phyloP scores from a whole-genome alignment of 495 filamentous ascomycete genomes.

The Monascus purpureus region DNA sequence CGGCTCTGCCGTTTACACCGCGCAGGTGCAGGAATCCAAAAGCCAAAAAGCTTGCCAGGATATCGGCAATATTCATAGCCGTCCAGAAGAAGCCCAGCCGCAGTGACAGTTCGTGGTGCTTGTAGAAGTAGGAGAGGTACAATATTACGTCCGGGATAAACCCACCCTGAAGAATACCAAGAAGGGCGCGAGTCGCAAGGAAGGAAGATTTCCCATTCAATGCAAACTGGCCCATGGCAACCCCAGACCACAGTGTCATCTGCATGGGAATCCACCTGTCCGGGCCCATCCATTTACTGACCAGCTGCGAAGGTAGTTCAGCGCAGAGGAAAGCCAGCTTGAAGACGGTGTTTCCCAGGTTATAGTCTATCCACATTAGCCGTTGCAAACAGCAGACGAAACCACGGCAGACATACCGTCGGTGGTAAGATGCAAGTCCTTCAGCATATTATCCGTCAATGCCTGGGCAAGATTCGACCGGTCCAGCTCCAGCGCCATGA shows the following conservation, averaged over 20 bases:
- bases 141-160: neutral
- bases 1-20: slow-evolving; percentile 15
- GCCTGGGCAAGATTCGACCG: slow-evolving; percentile 38
- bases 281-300: slow-evolving; percentile 49
- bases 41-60: slow-evolving; percentile 30
- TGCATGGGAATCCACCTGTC: slow-evolving; percentile 67
- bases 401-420: slow-evolving; percentile 26
- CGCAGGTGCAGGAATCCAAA: slow-evolving; percentile 33
- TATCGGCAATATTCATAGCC: slow-evolving; percentile 38
- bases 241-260: slow-evolving; percentile 55
- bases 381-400: slow-evolving; percentile 10
- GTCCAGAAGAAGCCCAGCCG: slow-evolving; percentile 52
- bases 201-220: slow-evolving; percentile 46
- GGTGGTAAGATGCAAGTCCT: slow-evolving; percentile 37
- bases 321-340: slow-evolving; percentile 40
- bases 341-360: slow-evolving; percentile 49
- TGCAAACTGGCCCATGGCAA: slow-evolving; percentile 47
- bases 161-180: too few species aligned
- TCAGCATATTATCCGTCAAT: slow-evolving; percentile 38
- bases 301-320: slow-evolving; percentile 48
- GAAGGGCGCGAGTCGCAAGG: too few species aligned
- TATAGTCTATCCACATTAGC: slow-evolving; percentile 35
- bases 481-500: slow-evolving; percentile 60
- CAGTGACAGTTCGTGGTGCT: slow-evolving; percentile 43
- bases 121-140: slow-evolving; percentile 46